phyloP scores from a whole-genome alignment of 352 stramenopile species.

The Globisporangium nodosum region DNA sequence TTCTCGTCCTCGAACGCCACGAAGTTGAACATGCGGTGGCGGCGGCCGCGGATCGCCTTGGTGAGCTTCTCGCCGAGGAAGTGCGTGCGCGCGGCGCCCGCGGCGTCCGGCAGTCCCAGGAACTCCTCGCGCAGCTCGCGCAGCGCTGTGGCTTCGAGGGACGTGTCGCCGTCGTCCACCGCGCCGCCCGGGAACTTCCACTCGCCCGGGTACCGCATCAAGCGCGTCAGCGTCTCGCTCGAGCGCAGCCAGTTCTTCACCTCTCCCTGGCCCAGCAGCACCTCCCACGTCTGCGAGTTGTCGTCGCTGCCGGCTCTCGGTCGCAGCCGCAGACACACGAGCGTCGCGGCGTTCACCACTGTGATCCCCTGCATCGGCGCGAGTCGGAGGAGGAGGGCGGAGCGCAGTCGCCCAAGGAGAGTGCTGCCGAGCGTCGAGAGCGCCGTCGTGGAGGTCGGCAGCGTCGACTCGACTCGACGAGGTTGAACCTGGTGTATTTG shows the following conservation, averaged over 20 bases:
- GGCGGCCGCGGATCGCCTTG: slow-evolving; percentile 28
- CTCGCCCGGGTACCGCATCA: slow-evolving; percentile 64
- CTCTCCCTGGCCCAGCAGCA: slow-evolving; percentile 55
- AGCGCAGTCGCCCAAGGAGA: slow-evolving; percentile 1
- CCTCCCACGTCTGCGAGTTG: slow-evolving; percentile 30
- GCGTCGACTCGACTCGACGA: not conserved
- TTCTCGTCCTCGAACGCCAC: slow-evolving; percentile 59
- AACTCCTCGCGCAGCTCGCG: slow-evolving; percentile 57
- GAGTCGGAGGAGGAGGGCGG: no score
- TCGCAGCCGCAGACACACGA: slow-evolving; percentile 19
- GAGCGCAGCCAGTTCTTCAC: slow-evolving; percentile 67
- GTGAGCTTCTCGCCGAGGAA: slow-evolving; percentile 46
- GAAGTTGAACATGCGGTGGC: slow-evolving; percentile 68
- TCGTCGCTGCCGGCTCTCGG: not conserved
- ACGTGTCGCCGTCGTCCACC: slow-evolving; percentile 33
- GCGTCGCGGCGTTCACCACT: slow-evolving; percentile 17
- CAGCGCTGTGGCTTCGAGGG: slow-evolving; percentile 30
- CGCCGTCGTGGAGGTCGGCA: not conserved
- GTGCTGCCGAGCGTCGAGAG: not conserved
- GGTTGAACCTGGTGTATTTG: not conserved
- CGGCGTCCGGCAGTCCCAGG: slow-evolving; percentile 22
- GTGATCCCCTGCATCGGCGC: slow-evolving; percentile 5
- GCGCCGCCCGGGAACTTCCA: slow-evolving; percentile 60
- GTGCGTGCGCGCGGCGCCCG: slow-evolving; percentile 15
- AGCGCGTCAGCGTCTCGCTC: slow-evolving; percentile 23